These are phyloP conservation scores for Coriolopsis trogii DNA, from an alignment of 1,284 basidiomycete genomes.

Conservation along the genomic window DNA sequence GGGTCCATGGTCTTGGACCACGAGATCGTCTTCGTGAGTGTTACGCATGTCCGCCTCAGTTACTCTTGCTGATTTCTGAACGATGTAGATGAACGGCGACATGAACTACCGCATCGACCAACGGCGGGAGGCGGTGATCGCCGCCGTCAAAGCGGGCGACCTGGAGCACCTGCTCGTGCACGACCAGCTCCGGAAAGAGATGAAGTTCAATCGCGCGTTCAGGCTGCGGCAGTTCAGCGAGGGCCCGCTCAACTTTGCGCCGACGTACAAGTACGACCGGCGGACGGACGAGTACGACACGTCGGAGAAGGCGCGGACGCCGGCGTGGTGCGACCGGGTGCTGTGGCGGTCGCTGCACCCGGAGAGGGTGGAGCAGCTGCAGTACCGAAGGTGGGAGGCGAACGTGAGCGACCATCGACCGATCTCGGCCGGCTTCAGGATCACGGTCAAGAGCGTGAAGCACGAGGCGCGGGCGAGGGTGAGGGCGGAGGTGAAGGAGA, in stretches of 20 bases:
- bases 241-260: slow-evolving; percentile 79
- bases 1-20: slow-evolving; percentile 95
- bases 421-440: slow-evolving; percentile 75
- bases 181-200: slow-evolving; percentile 91
- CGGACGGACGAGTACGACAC: slow-evolving; percentile 81
- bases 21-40: slow-evolving; percentile 87
- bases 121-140: slow-evolving; percentile 79
- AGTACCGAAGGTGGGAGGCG: slow-evolving; percentile 80
- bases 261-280: slow-evolving; percentile 97
- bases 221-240: slow-evolving; percentile 85
- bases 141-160: slow-evolving; percentile 69
- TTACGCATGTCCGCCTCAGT: neutral
- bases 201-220: slow-evolving; percentile 85
- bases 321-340: slow-evolving; percentile 97
- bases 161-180: slow-evolving; percentile 67
- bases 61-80: neutral
- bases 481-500: slow-evolving; percentile 53
- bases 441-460: slow-evolving; percentile 75
- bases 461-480: slow-evolving; percentile 58
- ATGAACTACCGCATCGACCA: slow-evolving; percentile 96
- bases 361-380: slow-evolving; percentile 59
- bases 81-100: slow-evolving; percentile 70
- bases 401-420: slow-evolving; percentile 89
- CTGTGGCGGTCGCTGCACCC: slow-evolving; percentile 75
- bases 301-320: slow-evolving; percentile 86